Conservation (phyloP, 306 rosid species). For the Pueraria montana region DNA sequence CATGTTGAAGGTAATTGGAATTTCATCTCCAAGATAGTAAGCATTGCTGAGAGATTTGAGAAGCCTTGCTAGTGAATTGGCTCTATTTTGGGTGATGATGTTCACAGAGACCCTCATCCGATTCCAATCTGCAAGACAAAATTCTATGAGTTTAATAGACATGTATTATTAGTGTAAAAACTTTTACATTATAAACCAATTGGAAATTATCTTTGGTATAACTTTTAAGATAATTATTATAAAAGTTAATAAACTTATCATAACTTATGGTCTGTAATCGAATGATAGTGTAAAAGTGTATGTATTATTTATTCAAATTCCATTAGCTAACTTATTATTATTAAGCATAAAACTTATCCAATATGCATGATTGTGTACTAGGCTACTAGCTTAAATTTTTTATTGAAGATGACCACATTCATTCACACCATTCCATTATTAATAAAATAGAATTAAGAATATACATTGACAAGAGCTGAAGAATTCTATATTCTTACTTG, state of each 20-base stretch:
- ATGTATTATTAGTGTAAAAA: neutral
- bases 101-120: slow-evolving; percentile 77
- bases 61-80: slow-evolving; percentile 77
- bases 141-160: neutral
- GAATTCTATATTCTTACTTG: slow-evolving; percentile 65
- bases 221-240: neutral
- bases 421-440: neutral
- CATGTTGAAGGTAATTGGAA: slow-evolving; percentile 87
- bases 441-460: neutral
- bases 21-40: slow-evolving; percentile 89
- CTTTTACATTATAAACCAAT: neutral
- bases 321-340: neutral
- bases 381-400: neutral
- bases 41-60: slow-evolving; percentile 85
- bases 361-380: neutral
- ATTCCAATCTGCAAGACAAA: slow-evolving; percentile 82
- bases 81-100: slow-evolving; percentile 91
- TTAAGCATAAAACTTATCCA: neutral
- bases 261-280: neutral
- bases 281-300: neutral
- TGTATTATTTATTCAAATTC: neutral
- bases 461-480: slow-evolving; percentile 1
- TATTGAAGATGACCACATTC: neutral
- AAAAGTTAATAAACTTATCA: neutral
- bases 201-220: neutral